Conservation (phyloP, 2,329 filamentous ascomycete genomes). For the Cladorrhinum sp. region DNA sequence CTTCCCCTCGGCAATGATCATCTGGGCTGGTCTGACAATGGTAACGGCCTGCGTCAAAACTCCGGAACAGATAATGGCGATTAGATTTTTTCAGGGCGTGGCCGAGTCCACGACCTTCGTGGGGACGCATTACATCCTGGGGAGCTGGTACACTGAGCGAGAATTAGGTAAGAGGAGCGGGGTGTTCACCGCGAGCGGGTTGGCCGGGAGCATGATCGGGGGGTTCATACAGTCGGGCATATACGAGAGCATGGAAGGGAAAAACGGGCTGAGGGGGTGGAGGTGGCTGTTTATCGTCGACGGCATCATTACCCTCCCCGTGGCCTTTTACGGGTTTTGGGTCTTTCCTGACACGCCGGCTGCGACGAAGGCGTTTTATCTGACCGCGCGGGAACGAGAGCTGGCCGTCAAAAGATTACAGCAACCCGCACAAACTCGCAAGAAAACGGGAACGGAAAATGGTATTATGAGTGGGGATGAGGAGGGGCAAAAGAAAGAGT, state of each 20-base stretch:
- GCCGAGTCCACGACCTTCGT: constrained; percentile 57
- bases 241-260: constrained; percentile 43
- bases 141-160: constrained; percentile 58
- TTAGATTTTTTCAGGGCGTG: constrained; percentile 55
- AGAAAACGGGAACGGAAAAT: background rate
- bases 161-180: constrained; percentile 61
- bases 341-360: constrained; percentile 53
- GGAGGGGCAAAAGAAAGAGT: background rate
- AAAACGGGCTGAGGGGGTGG: constrained; percentile 52
- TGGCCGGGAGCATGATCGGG: constrained; percentile 60
- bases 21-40: constrained; percentile 65
- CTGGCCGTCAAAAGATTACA: constrained; percentile 40
- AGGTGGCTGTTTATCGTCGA: constrained; percentile 53
- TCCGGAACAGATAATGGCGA: constrained; percentile 56
- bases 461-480: background rate
- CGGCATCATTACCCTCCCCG: constrained; percentile 53
- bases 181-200: constrained; percentile 58
- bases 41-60: constrained; percentile 50
- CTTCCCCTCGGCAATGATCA: constrained; percentile 60
- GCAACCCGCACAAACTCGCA: background rate
- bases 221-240: constrained; percentile 59
- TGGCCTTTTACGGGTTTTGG: constrained; percentile 53
- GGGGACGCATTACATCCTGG: constrained; percentile 57
- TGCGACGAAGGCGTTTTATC: constrained; percentile 48
- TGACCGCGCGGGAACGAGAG: constrained; percentile 36